Evolutionary conservation across 192 early-diverging fungal genomes (phyloP), one percentile per base, ranked within the genome.

Genomic region (Backusella luteola): DNA sequence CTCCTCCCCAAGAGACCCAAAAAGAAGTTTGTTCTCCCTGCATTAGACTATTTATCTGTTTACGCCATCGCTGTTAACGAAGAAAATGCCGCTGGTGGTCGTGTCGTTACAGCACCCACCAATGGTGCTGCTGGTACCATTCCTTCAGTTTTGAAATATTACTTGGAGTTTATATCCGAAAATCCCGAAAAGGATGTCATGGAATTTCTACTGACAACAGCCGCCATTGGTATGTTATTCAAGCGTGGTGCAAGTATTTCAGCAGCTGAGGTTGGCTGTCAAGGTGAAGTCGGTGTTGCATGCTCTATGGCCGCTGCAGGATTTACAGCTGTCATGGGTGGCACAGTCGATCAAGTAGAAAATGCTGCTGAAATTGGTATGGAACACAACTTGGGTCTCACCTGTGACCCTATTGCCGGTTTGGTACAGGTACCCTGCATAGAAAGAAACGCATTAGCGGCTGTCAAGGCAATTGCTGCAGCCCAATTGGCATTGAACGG

Each of bases 51-150:
- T 80, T 85, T 98, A 2, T 94, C 93, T 1, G 90, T 96, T 11
- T 98, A 97, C 67, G 97, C 97, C 41, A 94, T 98, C 76, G 95
- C 97, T 4, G 97, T 98, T 14, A 98, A 98, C 75, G 97, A 98
- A 84, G 95, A 93, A 81, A 94, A 95, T 79, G 93, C 92, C 4
- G 87, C 90, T n/a, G 91, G 93, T 75, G 93, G 95, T 19, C 87
- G 94, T 29, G 94, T 97, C 3, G 95, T 96, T 1, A 97, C 96
- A 6, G 96, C 97, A 1, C 97, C 97, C 2, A 98, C 97, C 4
- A 98, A 98, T 81, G 97, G 97, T 9, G 94, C 97, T 11, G 95
- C 96, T 2, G 97, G 96, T 35, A 93, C 94, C 5, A 96, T 98
- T 75, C 97, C 97, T 15, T 90, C 96, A 2, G 96, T 97, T 8